Conservation (phyloP, 192 early-diverging fungal species). For the Rhizophagus prolifer region DNA sequence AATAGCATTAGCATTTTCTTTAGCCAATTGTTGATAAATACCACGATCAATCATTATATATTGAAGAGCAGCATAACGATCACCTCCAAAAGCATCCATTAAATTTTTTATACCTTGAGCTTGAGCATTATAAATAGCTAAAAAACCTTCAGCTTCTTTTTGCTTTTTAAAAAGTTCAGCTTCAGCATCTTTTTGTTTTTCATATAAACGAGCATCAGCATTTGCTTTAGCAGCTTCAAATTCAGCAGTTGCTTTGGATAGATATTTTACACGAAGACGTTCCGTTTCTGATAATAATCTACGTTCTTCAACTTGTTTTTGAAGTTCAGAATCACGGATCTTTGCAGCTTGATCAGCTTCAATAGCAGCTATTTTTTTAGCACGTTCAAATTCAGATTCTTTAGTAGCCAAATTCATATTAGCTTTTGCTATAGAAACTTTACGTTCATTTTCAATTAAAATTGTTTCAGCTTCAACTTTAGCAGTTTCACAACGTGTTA, state of each 20-base stretch:
- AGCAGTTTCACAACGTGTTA: no score
- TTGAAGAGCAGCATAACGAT: conserved; percentile 40
- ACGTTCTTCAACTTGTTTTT: conserved; percentile 47
- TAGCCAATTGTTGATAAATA: conserved; percentile 47
- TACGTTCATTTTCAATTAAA: conserved; percentile 45
- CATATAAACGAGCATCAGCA: conserved; percentile 44
- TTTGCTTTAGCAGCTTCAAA: conserved; percentile 40
- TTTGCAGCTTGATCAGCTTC: conserved; percentile 47
- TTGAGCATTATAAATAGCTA: conserved; percentile 41
- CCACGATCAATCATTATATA: conserved; percentile 54
- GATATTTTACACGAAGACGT: conserved; percentile 41
- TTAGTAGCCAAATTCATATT: conserved; percentile 18
- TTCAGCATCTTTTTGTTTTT: conserved; percentile 36
- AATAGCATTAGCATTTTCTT: conserved; percentile 50
- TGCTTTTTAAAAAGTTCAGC: conserved; percentile 37
- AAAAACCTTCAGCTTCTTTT: conserved; percentile 51
- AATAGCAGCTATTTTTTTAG: conserved; percentile 48
- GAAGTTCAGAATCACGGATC: conserved; percentile 42
- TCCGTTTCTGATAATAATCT: conserved; percentile 40
- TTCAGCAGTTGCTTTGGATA: conserved; percentile 49
- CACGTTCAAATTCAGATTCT: conserved; percentile 35
- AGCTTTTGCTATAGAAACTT: conserved; percentile 44
- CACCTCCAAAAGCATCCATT: conserved; percentile 34
- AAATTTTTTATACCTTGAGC: conserved; percentile 43
- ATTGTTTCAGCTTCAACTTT: no score